Evolutionary conservation across 78 protist genomes (phyloP), one percentile per base, ranked within the genome.

Genomic region (Dictyostelium firmibasis): DNA sequence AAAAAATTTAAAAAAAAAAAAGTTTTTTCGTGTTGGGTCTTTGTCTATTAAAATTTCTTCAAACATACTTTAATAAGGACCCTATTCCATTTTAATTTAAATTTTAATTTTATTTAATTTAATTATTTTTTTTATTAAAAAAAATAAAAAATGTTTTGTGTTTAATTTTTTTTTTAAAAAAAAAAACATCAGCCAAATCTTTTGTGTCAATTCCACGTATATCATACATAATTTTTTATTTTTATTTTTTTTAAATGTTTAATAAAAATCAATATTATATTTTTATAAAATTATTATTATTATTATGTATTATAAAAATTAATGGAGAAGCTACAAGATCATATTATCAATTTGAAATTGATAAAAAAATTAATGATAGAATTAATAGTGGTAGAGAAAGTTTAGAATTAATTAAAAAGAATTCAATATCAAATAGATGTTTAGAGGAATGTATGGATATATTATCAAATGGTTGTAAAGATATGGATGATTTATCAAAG

Each of bases 311-410:
- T 64, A 25, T 64, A 8, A 64, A 64, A 64, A 64, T 10, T 25
- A 67, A 27, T 27, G 75, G 33, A 11, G 75, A 67, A 67, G 0
- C 18, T 23, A 16, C 6, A 57, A 14, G 11, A 57, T 14, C 16
- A 20, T 57, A 75, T 75, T 20, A 20, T 35, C 69, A 50, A 57
- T 88, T 67, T 31, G 93, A 88, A 67, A 57, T 88, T n/a, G 84
- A 88, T 79, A 60, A n/a, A n/a, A 87, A 87, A 78, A 60, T 62
- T 1, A 53, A 87, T 27, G 93, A 87, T 7, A 87, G 93, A 64
- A 18, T 62, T 14, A 77, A 36, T 44, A 88, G 50, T 60, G 93
- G 93, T 33, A 88, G 50, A 88, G 87, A 81, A 27, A 67, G 27
- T 20, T 81, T 75, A 33, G 94, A 89, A 57, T 69, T 72, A 8